phyloP scores from a whole-genome alignment of 176 grass and related monocot genomes.

The Hsuehochloa calcarea region DNA sequence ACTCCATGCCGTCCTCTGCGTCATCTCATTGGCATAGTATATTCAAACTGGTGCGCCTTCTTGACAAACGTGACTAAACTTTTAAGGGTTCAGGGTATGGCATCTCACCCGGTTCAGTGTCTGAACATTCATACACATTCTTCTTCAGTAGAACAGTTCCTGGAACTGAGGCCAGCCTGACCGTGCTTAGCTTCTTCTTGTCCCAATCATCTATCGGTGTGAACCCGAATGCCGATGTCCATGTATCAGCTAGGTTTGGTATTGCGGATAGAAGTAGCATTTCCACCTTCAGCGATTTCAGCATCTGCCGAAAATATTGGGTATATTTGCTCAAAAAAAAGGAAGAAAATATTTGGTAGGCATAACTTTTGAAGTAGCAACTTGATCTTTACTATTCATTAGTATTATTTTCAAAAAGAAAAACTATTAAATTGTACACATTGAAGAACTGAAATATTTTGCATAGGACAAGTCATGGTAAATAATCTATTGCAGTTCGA shows the following conservation, averaged over 20 bases:
- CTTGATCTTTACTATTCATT: neutral
- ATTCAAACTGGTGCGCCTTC: conserved; percentile 11
- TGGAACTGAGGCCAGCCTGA: conserved; percentile 57
- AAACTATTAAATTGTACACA: neutral
- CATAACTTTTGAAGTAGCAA: neutral
- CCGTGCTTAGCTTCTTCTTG: conserved; percentile 53
- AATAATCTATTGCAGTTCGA: neutral
- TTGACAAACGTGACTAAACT: conserved; percentile 31
- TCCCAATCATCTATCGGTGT: conserved; percentile 51
- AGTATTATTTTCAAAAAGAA: neutral
- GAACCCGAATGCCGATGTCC: conserved; percentile 68
- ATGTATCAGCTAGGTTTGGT: conserved; percentile 57
- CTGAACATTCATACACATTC: conserved; percentile 34
- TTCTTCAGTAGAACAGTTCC: conserved; percentile 76
- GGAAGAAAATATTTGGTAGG: no score
- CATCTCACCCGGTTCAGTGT: conserved; percentile 33
- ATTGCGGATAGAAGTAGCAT: conserved; percentile 71
- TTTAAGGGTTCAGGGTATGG: conserved; percentile 24
- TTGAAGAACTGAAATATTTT: neutral
- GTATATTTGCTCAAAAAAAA: neutral
- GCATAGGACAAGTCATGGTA: neutral
- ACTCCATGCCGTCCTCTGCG: neutral
- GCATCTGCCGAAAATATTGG: conserved; percentile 39
- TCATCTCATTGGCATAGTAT: conserved; percentile 18
- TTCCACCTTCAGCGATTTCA: conserved; percentile 73